Percentiles rank a stretch among this genome's conserved stretches.
These are phyloP conservation scores for Sporormia fimetaria DNA, from an alignment of 495 filamentous ascomycete species.

Conservation along the genomic window DNA sequence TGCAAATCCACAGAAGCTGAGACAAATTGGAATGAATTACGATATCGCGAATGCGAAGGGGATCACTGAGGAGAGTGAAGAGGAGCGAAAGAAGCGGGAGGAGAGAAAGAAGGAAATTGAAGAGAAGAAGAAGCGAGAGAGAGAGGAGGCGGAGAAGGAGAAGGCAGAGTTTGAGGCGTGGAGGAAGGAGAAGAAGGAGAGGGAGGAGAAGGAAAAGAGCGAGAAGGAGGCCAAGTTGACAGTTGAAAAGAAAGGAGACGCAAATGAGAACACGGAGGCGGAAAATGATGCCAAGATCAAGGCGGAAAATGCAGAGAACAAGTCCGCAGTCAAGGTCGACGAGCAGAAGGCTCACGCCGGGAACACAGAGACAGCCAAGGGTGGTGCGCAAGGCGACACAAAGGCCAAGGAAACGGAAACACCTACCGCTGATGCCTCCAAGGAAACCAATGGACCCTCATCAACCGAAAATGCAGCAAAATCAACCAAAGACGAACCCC, in stretches of 20 bases:
- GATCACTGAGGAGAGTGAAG: conserved; percentile 15
- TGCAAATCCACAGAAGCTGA: conserved; percentile 22
- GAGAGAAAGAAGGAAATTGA: conserved; percentile 19
- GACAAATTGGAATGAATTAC: conserved; percentile 26
- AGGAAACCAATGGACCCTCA: neutral
- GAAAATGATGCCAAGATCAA: neutral
- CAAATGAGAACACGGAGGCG: conserved; percentile 4
- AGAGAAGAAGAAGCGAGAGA: conserved; percentile 23
- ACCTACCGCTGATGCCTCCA: neutral
- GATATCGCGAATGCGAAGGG: conserved; percentile 26
- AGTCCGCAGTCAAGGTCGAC: neutral
- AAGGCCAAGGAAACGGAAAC: neutral
- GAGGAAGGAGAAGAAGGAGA: conserved; percentile 21
- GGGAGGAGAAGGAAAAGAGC: conserved; percentile 9
- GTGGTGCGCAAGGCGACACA: neutral
- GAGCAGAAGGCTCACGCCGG: neutral
- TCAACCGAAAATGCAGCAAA: too few relatives aligned
- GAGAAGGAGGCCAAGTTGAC: conserved; percentile 12
- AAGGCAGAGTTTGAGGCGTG: conserved; percentile 13
- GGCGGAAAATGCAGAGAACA: conserved; percentile 5
- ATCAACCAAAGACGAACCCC: too few relatives aligned
- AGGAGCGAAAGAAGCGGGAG: conserved; percentile 21
- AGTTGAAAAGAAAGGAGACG: conserved; percentile 1
- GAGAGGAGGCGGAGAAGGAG: conserved; percentile 19
- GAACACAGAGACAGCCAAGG: conserved; percentile 1